Base-by-base conservation (phyloP, 2,329 filamentous ascomycete genomes). In the Acephala macrosclerotiorum region DNA sequence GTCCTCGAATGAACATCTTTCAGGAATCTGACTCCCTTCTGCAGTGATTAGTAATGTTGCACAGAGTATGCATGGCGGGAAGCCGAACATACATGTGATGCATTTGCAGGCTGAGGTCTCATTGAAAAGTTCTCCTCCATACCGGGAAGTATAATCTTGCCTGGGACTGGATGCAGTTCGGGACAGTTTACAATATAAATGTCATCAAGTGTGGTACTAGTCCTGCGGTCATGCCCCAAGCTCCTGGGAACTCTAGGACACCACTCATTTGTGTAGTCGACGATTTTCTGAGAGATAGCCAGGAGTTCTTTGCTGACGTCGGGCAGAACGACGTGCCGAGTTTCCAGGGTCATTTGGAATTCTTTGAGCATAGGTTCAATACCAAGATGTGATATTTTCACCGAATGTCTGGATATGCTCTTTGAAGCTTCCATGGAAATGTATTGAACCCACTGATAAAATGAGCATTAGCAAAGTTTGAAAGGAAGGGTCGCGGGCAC, bases 251-350 rank as follows among this genome's bases (percentile, higher is more conserved):
- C 11, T n/a, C 38, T 49, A 55, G 29, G 45, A 42, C 49, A 61
- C 60, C 60, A 61, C 29, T 61, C 60, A 47, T 61, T 61, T 61
- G 49, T 61, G 49, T 42, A 55, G 20, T 61, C 60, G 26, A 22
- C 38, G 25, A 61, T 38, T 49, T 61, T 61, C 40, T 55, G 60
- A 12, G 60, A 61, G 22, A 61, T 25, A 3, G 33, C 51, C 5
- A 25, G 12, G 36, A 62, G 20, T 57, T 57, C 60, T 56, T 42
- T 55, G 25, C 53, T 26, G 29, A 47, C 53, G 12, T 62, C 51
- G 11, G 60, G 60, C 14, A 62, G 36, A 40, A 62, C 49, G 26
- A 11, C 25, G 47, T 62, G 49, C 25, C 60, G 60, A 25, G 51
- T 36, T 29, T 62, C 36, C 29, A 62, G 25, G 18, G 25, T 36